Conservation (phyloP, 1,284 basidiomycete genomes). For the Ceratobasidium sp. region DNA sequence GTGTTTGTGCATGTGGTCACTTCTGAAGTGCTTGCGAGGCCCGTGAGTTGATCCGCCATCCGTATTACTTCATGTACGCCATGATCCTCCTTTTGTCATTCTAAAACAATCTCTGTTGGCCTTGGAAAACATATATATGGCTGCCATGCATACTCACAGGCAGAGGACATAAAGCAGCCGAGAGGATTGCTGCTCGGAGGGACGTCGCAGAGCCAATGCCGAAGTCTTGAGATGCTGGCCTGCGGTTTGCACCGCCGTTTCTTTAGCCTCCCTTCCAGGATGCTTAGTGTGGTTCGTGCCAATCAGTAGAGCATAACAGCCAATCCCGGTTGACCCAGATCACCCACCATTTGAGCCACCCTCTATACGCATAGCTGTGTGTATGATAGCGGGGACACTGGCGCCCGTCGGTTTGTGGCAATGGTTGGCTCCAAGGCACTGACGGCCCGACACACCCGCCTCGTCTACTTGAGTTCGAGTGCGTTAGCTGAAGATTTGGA, state of each 20-base stretch:
- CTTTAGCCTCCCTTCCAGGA: neutral
- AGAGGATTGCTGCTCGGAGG: neutral
- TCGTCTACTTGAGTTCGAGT: neutral
- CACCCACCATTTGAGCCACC: neutral
- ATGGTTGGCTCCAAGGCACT: neutral
- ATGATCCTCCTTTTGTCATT: neutral
- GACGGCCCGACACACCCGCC: neutral
- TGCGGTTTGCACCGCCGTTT: neutral
- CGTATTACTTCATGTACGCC: conserved; percentile 15
- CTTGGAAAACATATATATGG: neutral
- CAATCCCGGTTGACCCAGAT: neutral
- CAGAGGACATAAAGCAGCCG: conserved; percentile 14
- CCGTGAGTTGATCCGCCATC: neutral
- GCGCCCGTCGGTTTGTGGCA: neutral
- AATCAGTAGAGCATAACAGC: conserved; percentile 9
- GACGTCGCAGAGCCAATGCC: neutral
- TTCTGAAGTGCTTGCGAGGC: neutral
- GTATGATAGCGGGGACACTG: neutral
- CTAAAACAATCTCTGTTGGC: neutral
- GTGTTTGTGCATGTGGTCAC: neutral
- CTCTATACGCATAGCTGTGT: conserved; percentile 2
- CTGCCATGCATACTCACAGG: neutral
- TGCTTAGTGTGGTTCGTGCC: neutral
- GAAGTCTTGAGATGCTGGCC: neutral
- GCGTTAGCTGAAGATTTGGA: neutral